Percentiles rank a stretch among this genome's conserved stretches.
These are phyloP conservation scores for Haematococcus lacustris DNA, from an alignment of 139 green algal genomes.

Conservation along the genomic window DNA sequence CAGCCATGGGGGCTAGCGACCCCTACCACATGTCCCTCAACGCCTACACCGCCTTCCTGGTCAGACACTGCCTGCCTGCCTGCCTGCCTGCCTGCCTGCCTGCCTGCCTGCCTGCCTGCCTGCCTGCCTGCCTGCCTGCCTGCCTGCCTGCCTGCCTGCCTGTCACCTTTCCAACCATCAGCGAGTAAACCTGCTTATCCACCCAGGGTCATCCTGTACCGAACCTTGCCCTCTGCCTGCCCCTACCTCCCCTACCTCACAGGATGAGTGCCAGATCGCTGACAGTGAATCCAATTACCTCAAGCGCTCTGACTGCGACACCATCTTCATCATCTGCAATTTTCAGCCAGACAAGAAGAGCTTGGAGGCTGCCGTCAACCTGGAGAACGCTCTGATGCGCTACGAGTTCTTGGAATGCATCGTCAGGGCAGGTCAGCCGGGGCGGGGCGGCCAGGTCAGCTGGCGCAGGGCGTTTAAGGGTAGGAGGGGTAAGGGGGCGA, in stretches of 20 bases:
- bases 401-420: conserved; percentile 69
- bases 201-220: neutral
- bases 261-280: conserved; percentile 60
- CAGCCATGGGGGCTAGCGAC: conserved; percentile 43
- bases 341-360: conserved; percentile 68
- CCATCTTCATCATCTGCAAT: conserved; percentile 78
- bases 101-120: neutral
- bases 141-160: neutral
- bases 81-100: neutral
- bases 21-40: conserved; percentile 69
- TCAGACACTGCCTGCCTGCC: no score
- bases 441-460: no score
- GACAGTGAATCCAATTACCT: conserved; percentile 54
- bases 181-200: neutral
- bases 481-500: no score
- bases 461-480: no score
- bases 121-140: no score
- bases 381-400: conserved; percentile 64
- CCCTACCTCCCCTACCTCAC: conserved; percentile 47
- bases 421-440: conserved; percentile 42
- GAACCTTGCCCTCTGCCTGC: conserved; percentile 15
- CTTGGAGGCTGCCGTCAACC: conserved; percentile 38
- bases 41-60: conserved; percentile 15
- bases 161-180: no score
- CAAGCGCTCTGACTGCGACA: conserved; percentile 76